Conservation (phyloP, 371 early-diverging fungal genomes). For the Phascolomyces articulosus region DNA sequence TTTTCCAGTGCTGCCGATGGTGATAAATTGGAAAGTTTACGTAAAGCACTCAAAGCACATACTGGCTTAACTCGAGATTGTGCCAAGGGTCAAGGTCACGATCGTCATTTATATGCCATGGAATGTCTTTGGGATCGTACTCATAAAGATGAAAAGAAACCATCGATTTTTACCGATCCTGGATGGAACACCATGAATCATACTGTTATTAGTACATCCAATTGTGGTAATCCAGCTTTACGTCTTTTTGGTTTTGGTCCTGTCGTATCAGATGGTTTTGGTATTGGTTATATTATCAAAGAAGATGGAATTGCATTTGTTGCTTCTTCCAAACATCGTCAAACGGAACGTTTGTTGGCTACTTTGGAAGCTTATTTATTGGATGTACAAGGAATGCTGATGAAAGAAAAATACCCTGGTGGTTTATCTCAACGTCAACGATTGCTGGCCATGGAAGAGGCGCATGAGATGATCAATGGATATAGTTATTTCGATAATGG, state of each 20-base stretch:
- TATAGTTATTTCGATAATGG: constrained; percentile 62
- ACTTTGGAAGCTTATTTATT: constrained; percentile 45
- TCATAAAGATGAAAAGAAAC: constrained; percentile 58
- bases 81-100: constrained; percentile 80
- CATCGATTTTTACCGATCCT: constrained; percentile 75
- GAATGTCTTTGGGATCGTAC: constrained; percentile 57
- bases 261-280: constrained; percentile 90
- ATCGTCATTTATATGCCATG: constrained; percentile 86
- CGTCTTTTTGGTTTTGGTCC: constrained; percentile 92
- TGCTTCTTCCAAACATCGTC: constrained; percentile 62
- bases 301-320: constrained; percentile 62
- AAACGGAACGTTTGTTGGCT: constrained; percentile 52
- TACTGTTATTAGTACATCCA: constrained; percentile 86
- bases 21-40: constrained; percentile 57
- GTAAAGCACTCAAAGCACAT: constrained; percentile 71
- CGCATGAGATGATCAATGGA: constrained; percentile 35
- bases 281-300: constrained; percentile 89
- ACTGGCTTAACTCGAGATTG: constrained; percentile 72
- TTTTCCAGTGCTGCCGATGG: constrained; percentile 37
- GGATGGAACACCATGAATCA: constrained; percentile 61
- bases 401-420: constrained; percentile 51
- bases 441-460: constrained; percentile 44
- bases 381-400: constrained; percentile 44
- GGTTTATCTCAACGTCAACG: constrained; percentile 49
- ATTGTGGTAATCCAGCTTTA: constrained; percentile 84